Evolutionary conservation across 371 early-diverging fungal species (phyloP).

Genomic region (Lichtheimia ramosa): DNA sequence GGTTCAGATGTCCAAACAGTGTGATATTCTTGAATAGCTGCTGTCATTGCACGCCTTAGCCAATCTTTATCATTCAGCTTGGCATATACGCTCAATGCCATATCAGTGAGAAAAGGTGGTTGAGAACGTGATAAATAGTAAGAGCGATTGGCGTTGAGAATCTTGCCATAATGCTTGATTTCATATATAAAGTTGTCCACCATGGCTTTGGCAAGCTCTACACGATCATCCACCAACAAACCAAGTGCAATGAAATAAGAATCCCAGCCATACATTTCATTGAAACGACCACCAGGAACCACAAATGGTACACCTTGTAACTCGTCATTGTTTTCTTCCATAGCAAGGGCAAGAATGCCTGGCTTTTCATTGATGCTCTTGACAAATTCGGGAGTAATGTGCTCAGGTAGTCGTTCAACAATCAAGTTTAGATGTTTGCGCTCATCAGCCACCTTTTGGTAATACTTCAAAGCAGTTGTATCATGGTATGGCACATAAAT

Average conservation of each 20-base stretch:
- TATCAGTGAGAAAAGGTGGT: constrained; percentile 97
- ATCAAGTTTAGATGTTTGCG: constrained; percentile 78
- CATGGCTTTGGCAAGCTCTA: constrained; percentile 89
- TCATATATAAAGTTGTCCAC: constrained; percentile 95
- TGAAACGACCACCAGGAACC: constrained; percentile 97
- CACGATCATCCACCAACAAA: constrained; percentile 78
- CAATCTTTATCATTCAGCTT: constrained; percentile 70
- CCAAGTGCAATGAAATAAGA: constrained; percentile 94
- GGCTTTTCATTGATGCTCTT: constrained; percentile 86
- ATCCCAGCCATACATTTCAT: constrained; percentile 99
- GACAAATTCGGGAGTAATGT: constrained; percentile 89
- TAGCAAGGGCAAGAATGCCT: constrained; percentile 88
- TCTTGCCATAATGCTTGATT: constrained; percentile 96
- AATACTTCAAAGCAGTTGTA: constrained; percentile 76
- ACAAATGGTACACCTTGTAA: constrained; percentile 88
- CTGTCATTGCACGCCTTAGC: constrained; percentile 73
- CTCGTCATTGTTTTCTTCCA: constrained; percentile 58
- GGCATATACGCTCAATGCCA: constrained; percentile 85
- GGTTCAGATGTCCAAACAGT: constrained; percentile 89
- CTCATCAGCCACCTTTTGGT: constrained; percentile 60
- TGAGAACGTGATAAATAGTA: constrained; percentile 96
- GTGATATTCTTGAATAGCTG: constrained; percentile 91
- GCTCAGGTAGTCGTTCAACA: constrained; percentile 81
- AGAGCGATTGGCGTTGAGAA: constrained; percentile 95
- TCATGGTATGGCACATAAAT: constrained; percentile 92